Base-by-base conservation (phyloP, 2,329 filamentous ascomycete genomes). In the Ilyonectria destructans region DNA sequence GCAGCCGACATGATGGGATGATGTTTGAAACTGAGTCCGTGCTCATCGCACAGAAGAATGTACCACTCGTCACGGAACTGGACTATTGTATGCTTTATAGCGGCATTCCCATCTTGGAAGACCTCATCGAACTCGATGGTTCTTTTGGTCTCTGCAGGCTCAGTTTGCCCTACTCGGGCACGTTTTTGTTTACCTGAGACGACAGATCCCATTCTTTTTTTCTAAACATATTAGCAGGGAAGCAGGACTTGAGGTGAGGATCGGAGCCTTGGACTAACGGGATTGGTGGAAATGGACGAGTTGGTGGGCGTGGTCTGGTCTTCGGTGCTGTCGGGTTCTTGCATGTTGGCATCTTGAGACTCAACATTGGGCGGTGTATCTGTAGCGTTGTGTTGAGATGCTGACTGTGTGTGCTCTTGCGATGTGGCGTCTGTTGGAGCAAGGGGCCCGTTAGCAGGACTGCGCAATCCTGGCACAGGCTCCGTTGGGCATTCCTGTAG, bases 31-130 rank as follows among this genome's bases (percentile, higher is more conserved):
- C 23, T 43, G 37, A 68, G 64, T 1, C 33, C 35, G 31, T 68
- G 65, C 13, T 64, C 60, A 3, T 56, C 37, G 19, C 65, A 68
- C 6, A 19, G 21, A 37, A 68, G 19, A 37, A 68, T 68, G 43
- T 67, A 67, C 65, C 65, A 67, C 23, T 58, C 55, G 19, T 31
- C 35, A 13, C 55, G 7, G 12, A 37, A 60, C 3, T 29, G 31
- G n/a, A 51, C 56, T 13, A 68, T 64, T 8, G 55, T 54, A 29
- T 68, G 43, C 56, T 64, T 64, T 4, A 46, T 48, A 1, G 31
- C 4, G 4, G 65, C 55, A 15, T 68, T 64, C 6, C 65, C 65
- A 8, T 35, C 33, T 15, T 64, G 65, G 21, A 49, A 68, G 3
- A 58, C 49, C 12, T 68, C 65, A 10, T 37, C 19, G 10, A 64